These are phyloP conservation scores for Rhododendron henanense DNA, from an alignment of 148 eudicot genomes.

Conservation along the genomic window DNA sequence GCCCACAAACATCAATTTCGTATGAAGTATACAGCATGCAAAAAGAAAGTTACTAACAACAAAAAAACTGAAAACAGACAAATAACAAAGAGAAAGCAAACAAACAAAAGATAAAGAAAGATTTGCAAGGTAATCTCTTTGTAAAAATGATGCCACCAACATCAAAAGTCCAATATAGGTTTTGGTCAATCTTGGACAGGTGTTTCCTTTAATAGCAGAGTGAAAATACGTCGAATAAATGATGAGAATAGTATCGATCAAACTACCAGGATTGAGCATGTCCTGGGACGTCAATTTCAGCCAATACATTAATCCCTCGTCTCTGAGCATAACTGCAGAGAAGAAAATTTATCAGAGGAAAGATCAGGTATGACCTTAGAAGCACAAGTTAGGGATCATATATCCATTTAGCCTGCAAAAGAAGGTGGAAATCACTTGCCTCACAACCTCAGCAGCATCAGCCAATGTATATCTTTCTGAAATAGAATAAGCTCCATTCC, in stretches of 20 bases:
- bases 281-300: conserved; percentile 93
- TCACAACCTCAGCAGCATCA: conserved; percentile 79
- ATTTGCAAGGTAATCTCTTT: background rate
- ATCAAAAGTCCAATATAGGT: background rate
- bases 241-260: background rate
- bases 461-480: conserved; percentile 71
- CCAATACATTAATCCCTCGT: conserved; percentile 81
- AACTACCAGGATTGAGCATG: conserved; percentile 90
- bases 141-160: background rate
- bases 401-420: background rate
- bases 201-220: background rate
- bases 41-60: background rate
- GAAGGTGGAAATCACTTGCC: conserved; percentile 44
- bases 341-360: background rate
- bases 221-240: background rate
- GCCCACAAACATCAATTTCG: background rate
- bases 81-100: background rate
- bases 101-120: background rate
- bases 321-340: conserved; percentile 73
- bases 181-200: background rate
- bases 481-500: conserved; percentile 83
- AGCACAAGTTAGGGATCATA: background rate
- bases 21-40: background rate
- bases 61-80: background rate
- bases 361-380: background rate